phyloP scores from a whole-genome alignment of 768 basidiomycete genomes.

The Suillus tomentosus region DNA sequence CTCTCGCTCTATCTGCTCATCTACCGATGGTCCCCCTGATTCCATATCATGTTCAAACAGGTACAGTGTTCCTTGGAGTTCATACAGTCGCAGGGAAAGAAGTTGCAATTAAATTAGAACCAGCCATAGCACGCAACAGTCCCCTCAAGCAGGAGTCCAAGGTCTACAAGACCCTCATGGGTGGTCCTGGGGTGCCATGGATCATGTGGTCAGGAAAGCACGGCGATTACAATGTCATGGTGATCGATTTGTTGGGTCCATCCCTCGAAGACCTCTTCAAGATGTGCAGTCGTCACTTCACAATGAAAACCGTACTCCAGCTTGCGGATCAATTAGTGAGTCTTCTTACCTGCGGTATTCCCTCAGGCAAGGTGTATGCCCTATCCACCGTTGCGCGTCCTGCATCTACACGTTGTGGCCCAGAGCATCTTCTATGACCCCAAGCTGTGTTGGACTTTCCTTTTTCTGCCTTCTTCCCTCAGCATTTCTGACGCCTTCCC shows the following conservation, averaged over 20 bases:
- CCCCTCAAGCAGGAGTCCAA: constrained; percentile 88
- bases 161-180: constrained; percentile 90
- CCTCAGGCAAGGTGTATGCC: background rate
- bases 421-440: background rate
- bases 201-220: constrained; percentile 91
- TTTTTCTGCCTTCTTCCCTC: constrained; percentile 8
- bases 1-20: constrained; percentile 10
- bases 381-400: background rate
- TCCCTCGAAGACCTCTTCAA: constrained; percentile 87
- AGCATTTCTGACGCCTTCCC: constrained; percentile 21
- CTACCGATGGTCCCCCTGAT: constrained; percentile 5
- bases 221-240: constrained; percentile 96
- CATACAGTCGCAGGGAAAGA: constrained; percentile 83
- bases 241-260: constrained; percentile 95
- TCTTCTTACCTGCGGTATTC: constrained; percentile 15
- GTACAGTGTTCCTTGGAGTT: constrained; percentile 76
- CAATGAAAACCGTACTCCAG: constrained; percentile 90
- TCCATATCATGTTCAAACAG: constrained; percentile 37
- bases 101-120: constrained; percentile 83
- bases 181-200: constrained; percentile 87
- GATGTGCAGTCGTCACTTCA: constrained; percentile 89
- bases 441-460: constrained; percentile 7
- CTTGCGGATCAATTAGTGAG: constrained; percentile 93
- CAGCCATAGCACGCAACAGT: constrained; percentile 54
- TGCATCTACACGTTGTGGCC: background rate